Evolutionary conservation across 2,329 filamentous ascomycete species (phyloP), one percentile per base, ranked within the genome.

Genomic region (Zopfia rhizophila): DNA sequence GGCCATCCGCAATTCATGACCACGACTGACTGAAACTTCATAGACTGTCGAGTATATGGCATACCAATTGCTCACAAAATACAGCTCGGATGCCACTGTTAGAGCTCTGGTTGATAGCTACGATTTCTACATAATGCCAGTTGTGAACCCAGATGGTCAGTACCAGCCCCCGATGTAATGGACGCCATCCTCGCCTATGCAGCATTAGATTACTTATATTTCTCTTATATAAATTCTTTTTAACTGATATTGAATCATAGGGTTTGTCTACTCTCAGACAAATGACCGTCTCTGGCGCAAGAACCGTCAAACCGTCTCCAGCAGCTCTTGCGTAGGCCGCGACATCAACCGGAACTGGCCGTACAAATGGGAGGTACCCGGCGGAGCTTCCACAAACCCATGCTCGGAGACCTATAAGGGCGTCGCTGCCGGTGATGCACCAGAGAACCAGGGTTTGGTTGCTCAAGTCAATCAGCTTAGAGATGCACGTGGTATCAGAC

Each of bases 401-500:
- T 72, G 70, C 53, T 62, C 66, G 2, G 68, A 72, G 49, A 67
- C 62, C 8, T 72, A 68, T 62, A 69, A 68, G 50, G 69, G 69
- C 28, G 51, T 51, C 12, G 61, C 61, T 7, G 58, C 65, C 2
- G 60, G 60, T n/a, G 67, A 70, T 33, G 45, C 65, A 3, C 65
- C 70, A 12, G 69, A 72, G 54, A 65, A 62, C 45, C 52, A 53
- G 7, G 69, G 58, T 14, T 68, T 87, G 5, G 71, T 72, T 3
- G 66, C 73, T 2, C 77, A 79, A 32, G 56, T 69, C 16, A 57
- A 65, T 31, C 28, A 50, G 13, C 64, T 84, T 17, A 69, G 71
- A 5, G 63, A 63, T 4, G 60, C 63, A 1, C 72, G 77, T 32
- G 80, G 82, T 2, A 74, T 87, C 35, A 78, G 81, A 51, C 74